phyloP scores from a whole-genome alignment of 2,329 filamentous ascomycete species.

The Phaeosphaeriaceae sp. region DNA sequence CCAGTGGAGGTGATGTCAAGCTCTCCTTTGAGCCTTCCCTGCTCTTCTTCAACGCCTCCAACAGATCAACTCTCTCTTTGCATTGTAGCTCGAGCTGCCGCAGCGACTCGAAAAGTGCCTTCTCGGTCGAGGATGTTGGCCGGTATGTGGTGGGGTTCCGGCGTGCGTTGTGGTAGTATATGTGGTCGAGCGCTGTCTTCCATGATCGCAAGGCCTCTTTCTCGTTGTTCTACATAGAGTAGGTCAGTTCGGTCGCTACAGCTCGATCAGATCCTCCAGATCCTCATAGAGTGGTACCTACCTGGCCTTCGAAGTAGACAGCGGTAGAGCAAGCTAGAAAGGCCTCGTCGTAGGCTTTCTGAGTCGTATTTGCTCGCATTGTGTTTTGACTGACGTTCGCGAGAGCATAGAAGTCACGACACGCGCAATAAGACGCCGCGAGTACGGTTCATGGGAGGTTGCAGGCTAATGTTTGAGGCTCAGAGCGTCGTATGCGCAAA shows the following conservation, averaged over 20 bases:
- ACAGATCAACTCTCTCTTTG: constrained; percentile 87
- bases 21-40: constrained; percentile 59
- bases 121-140: constrained; percentile 82
- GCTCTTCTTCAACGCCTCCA: constrained; percentile 78
- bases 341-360: constrained; percentile 97
- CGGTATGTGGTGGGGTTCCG: constrained; percentile 72
- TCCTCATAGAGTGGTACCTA: constrained; percentile 47
- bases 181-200: constrained; percentile 86
- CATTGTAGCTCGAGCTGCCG: constrained; percentile 87
- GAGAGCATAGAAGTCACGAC: constrained; percentile 7
- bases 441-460: constrained; percentile 13
- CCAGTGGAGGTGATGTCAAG: constrained; percentile 23
- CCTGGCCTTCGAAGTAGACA: constrained; percentile 94
- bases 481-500: constrained; percentile 25
- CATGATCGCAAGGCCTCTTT: constrained; percentile 88
- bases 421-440: constrained; percentile 53
- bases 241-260: constrained; percentile 1
- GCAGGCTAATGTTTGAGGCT: constrained; percentile 24
- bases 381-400: constrained; percentile 12
- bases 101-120: constrained; percentile 80
- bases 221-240: constrained; percentile 77
- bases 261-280: too few relatives aligned
- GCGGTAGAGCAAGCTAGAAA: constrained; percentile 95
- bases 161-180: constrained; percentile 84
- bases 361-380: constrained; percentile 72